A percentile compares a stretch with the other conserved stretches of the same genome.
phyloP scores from a whole-genome alignment of 768 basidiomycete species.

The Boletus barrowsii region DNA sequence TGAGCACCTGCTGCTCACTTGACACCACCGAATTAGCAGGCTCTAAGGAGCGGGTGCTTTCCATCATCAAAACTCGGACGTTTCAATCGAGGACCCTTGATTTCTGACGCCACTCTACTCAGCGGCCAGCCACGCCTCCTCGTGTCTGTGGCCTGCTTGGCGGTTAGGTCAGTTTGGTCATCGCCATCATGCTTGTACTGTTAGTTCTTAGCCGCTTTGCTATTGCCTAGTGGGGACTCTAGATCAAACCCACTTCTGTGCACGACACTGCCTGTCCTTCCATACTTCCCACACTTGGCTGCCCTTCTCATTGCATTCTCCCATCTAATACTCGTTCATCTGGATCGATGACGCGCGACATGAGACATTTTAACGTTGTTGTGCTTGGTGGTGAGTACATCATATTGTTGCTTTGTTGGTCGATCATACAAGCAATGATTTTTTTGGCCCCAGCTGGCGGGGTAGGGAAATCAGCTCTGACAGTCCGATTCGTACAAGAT shows the following conservation, averaged over 20 bases:
- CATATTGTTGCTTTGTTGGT: neutral
- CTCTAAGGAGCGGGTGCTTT: neutral
- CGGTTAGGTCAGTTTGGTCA: conserved; percentile 3
- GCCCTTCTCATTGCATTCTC: conserved; percentile 8
- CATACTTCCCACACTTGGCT: conserved; percentile 23
- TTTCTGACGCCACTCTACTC: neutral
- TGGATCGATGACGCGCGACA: conserved; percentile 25
- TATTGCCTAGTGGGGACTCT: neutral
- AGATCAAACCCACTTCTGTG: conserved; percentile 2
- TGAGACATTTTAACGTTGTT: conserved; percentile 75
- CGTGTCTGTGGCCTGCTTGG: neutral
- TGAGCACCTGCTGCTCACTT: neutral
- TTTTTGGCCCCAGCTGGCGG: conserved; percentile 60
- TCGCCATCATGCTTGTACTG: neutral
- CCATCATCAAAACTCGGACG: neutral
- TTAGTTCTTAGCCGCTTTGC: conserved; percentile 6
- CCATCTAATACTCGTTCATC: conserved; percentile 1
- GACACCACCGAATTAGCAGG: neutral
- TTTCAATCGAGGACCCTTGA: neutral
- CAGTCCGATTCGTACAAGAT: conserved; percentile 73
- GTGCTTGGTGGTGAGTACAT: conserved; percentile 68
- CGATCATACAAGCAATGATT: neutral
- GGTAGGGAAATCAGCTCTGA: conserved; percentile 85
- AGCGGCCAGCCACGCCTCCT: neutral
- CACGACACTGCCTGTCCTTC: conserved; percentile 15